Evolutionary conservation across 176 grass and related monocot species (phyloP).

Genomic region (Tillandsia leiboldiana): DNA sequence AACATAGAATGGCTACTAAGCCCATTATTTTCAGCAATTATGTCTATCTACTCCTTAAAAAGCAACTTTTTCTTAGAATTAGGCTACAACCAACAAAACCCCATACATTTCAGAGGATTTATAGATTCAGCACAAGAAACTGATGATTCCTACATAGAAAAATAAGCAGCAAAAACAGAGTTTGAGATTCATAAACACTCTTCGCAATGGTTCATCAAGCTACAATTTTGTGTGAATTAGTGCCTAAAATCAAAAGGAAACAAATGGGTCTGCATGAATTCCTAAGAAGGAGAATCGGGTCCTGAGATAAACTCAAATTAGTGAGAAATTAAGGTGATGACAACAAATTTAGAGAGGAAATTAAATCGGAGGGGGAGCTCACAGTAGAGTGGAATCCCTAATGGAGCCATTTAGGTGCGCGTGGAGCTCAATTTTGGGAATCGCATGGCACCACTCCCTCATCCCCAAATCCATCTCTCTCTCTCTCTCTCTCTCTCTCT

Average conservation of each 20-base stretch:
- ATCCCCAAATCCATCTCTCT: slow-evolving; percentile 28
- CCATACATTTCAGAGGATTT: too few relatives aligned
- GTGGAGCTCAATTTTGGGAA: slow-evolving; percentile 97
- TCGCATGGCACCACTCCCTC: slow-evolving; percentile 60
- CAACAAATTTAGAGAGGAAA: background rate
- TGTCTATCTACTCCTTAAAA: too few relatives aligned
- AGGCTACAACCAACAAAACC: too few relatives aligned
- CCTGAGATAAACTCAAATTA: background rate
- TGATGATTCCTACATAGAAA: too few relatives aligned
- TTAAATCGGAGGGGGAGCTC: slow-evolving; percentile 21
- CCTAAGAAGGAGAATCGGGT: background rate
- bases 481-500: slow-evolving; percentile 25
- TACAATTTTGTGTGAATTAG: too few relatives aligned
- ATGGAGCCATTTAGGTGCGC: slow-evolving; percentile 96
- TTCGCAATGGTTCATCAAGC: too few relatives aligned
- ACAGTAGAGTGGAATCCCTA: slow-evolving; percentile 87
- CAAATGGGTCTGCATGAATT: background rate
- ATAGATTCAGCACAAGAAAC: too few relatives aligned
- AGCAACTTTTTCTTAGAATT: too few relatives aligned
- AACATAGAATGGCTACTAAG: too few relatives aligned
- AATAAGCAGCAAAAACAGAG: too few relatives aligned
- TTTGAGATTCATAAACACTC: too few relatives aligned
- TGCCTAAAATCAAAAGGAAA: background rate
- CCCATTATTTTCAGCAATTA: too few relatives aligned
- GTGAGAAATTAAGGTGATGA: background rate